Conservation (phyloP, 2,329 filamentous ascomycete species). For the Mollisia scopiformis region DNA sequence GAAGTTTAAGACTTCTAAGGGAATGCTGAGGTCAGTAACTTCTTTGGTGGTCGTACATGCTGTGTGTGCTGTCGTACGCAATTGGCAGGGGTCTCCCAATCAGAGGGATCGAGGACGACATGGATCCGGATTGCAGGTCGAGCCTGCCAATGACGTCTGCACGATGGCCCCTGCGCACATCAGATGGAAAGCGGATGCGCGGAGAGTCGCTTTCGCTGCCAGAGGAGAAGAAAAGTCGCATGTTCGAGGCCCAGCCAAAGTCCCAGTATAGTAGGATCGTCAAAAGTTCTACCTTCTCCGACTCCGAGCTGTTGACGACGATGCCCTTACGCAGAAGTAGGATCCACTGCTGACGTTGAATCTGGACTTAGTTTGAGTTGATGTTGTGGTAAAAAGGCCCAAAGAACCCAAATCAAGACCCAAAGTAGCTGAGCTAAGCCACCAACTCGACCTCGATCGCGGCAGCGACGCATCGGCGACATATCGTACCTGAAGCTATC, state of each 20-base stretch:
- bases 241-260: neutral
- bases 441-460: neutral
- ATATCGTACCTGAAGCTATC: slow-evolving; percentile 4
- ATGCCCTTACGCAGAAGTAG: neutral
- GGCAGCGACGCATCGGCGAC: neutral
- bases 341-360: slow-evolving; percentile 16
- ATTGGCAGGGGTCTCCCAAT: neutral
- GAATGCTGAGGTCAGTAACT: neutral
- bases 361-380: neutral
- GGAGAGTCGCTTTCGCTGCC: neutral
- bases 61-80: slow-evolving; percentile 3
- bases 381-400: neutral
- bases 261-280: neutral
- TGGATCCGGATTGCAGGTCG: neutral
- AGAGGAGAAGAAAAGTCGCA: neutral
- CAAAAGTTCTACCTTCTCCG: neutral
- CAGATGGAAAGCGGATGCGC: slow-evolving; percentile 7
- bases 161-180: neutral
- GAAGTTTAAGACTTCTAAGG: neutral
- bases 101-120: neutral
- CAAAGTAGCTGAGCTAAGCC: neutral
- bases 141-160: slow-evolving; percentile 12
- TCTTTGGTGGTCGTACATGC: neutral
- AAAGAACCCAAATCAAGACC: neutral
- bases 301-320: neutral